Evolutionary conservation across 257 asterid species (phyloP), one percentile per base, ranked within the genome.

Genomic region (Leptodermis oblonga): DNA sequence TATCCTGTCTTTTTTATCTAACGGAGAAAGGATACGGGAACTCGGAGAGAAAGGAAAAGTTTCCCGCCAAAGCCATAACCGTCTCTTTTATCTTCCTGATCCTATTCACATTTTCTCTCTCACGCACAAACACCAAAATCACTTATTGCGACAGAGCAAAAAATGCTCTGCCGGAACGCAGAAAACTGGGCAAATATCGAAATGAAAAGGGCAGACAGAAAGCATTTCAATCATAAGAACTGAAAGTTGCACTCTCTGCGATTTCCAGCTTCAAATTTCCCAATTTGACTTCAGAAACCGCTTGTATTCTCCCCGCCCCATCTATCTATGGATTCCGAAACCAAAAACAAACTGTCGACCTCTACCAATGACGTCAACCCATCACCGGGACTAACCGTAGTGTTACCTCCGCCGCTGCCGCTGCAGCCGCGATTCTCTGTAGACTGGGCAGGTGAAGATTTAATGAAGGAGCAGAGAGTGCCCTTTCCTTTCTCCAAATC

Each of bases 401-500:
- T 7, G 9, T 71, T 65, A 2, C 43, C 64, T 2, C 72, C 48
- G 25, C 53, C 63, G 31, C 82, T 43, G 4, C 59, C 59, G 59
- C 67, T 10, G 68, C 69, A 42, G 58, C 72, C 79, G 7, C 66
- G 86, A 65, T 48, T 73, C 31, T 89, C 90, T 25, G 12, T 74
- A 13, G 95, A 89, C 22, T 79, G 77, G 70, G 76, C 79, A 3
- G 73, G 83, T 2, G 90, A 79, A 48, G 96, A 83, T 20, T 41
- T 71, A 52, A 65, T 72, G 64, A 87, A 70, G 53, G 96, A 87
- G 34, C 80, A 85, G 78, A 83, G 72, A 54, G 65, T 80, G 8
- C 85, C 88, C 1, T 89, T 90, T 77, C 97, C 95, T 0, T 76
- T 92, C 68, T 92, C 90, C 83, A 79, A 87, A 79, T 90, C 80